These are phyloP conservation scores for Pelargonium myrrhifolium DNA, from an alignment of 441 rosid species.

Conservation along the genomic window DNA sequence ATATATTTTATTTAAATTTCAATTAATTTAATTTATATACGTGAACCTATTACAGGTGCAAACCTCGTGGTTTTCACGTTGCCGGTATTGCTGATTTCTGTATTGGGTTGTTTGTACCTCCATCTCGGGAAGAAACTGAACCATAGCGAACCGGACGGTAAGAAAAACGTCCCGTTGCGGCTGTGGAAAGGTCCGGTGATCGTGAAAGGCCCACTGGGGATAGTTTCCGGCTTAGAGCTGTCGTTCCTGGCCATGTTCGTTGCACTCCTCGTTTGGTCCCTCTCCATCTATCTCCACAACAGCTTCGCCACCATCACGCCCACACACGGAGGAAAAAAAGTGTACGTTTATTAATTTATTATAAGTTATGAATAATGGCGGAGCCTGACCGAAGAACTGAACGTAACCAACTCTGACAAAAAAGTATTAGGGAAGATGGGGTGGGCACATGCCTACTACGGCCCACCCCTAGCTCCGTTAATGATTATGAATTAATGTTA, in stretches of 20 bases:
- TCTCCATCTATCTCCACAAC: conserved; percentile 27
- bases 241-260: conserved; percentile 43
- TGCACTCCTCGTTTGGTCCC: conserved; percentile 49
- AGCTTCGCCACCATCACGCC: conserved; percentile 28
- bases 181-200: conserved; percentile 39
- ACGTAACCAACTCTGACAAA: too few relatives aligned
- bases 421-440: too few relatives aligned
- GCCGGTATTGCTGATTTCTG: conserved; percentile 42
- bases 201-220: conserved; percentile 60
- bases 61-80: conserved; percentile 41
- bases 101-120: conserved; percentile 39
- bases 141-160: background rate
- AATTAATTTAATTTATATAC: background rate
- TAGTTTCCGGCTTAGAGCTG: conserved; percentile 47
- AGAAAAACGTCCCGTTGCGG: conserved; percentile 9
- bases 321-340: conserved; percentile 15
- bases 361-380: too few relatives aligned
- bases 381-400: too few relatives aligned
- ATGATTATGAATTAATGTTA: too few relatives aligned
- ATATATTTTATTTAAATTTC: background rate
- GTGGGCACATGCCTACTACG: too few relatives aligned
- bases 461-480: too few relatives aligned
- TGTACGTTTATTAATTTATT: conserved; percentile 30
- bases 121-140: conserved; percentile 31
- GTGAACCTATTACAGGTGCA: too few relatives aligned